These are phyloP conservation scores for Crithidia fasciculata DNA, from an alignment of 208 protist species.

Conservation along the genomic window DNA sequence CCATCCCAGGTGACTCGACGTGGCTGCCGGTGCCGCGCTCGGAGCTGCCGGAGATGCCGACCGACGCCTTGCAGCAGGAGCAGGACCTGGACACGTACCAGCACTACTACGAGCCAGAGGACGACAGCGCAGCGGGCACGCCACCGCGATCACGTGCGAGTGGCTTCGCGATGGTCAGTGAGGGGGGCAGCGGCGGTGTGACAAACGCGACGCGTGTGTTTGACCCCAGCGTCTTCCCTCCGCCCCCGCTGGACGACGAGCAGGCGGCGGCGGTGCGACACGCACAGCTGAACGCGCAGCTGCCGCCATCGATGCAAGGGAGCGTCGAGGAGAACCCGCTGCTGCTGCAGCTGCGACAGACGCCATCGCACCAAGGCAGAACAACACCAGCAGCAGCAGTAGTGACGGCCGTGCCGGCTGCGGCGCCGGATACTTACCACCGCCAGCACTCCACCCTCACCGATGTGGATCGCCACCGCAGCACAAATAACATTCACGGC, in stretches of 20 bases:
- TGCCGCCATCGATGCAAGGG: slow-evolving; percentile 16
- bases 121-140: slow-evolving; percentile 1
- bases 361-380: too few species aligned
- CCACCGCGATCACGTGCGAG: neutral
- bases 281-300: slow-evolving; percentile 5
- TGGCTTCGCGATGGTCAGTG: too few species aligned
- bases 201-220: slow-evolving; percentile 35
- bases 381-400: neutral
- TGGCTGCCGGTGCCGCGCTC: slow-evolving; percentile 20
- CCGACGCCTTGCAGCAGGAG: neutral
- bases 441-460: neutral
- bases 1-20: slow-evolving; percentile 1
- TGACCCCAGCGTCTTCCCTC: slow-evolving; percentile 22
- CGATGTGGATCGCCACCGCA: too few species aligned
- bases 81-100: slow-evolving; percentile 6
- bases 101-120: neutral
- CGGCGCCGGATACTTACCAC: neutral
- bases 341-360: neutral
- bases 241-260: slow-evolving; percentile 14
- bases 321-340: neutral
- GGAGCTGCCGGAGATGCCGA: slow-evolving; percentile 12
- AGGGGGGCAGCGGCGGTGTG: slow-evolving; percentile 15
- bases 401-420: neutral
- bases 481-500: neutral
- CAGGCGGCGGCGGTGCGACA: slow-evolving; percentile 13